Base-by-base conservation (phyloP, 139 green algal genomes). In the Deuterostichococcus epilithicus region DNA sequence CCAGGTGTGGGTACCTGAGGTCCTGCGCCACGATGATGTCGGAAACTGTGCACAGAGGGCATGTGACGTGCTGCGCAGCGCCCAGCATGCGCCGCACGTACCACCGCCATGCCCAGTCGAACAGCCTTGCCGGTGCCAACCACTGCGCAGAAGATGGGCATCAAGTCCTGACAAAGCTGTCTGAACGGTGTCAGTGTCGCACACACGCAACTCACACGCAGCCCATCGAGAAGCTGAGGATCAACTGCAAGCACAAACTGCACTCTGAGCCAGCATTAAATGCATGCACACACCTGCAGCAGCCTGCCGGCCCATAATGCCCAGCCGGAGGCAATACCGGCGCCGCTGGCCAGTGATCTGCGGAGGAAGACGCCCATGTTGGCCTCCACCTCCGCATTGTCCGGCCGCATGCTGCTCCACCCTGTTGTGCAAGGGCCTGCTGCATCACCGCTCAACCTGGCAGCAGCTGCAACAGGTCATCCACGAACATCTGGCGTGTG, bases 381-480 rank as follows among this genome's bases (percentile, higher is more conserved):
- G 2, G 35, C 32, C 13, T 74, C 34, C 38, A 90, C 75, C 28
- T 85, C 83, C 26, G 72, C 44, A 15, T 79, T 79, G 71, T 86
- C 77, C n/a, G 76, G 68, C 1, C 74, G 36, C 75, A 84, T 81
- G n/a, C 76, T 86, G 37, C 78, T 80, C 86, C 86, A 90, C 32
- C 83, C 83, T 66, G 76, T 33, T 8, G 42, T 52, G 13, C 73
- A 72, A 20, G 73, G 71, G 59, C 37, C 6, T 45, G 44, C 13
- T 39, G 74, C 44, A 60, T 42, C 30, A 73, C 30, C 30, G 34
- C 22, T 44, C 10, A 34, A 73, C 22, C 10, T 33, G 10, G n/a
- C n/a, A 34, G 63, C 28, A 34, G 63, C 63, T 13, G 5, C 63
- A 69, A 15, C 10, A 34, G 63, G 30, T 69, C 18, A 8, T 52